These are phyloP conservation scores for Colletotrichum liaoningense DNA, from an alignment of 2,329 filamentous ascomycete genomes.

Conservation along the genomic window DNA sequence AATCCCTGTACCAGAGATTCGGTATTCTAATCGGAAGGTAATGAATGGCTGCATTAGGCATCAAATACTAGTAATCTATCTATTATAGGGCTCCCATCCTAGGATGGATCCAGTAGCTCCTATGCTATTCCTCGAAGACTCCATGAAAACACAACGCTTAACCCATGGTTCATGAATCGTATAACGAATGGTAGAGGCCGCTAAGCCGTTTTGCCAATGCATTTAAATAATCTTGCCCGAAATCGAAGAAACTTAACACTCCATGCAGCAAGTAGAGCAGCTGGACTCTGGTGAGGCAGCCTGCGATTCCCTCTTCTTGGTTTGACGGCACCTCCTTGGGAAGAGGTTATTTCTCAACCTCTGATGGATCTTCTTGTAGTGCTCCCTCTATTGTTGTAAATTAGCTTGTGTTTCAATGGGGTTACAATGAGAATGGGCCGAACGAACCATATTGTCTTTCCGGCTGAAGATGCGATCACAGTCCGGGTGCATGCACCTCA, in stretches of 20 bases:
- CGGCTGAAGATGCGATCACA: constrained; percentile 29
- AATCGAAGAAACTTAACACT: neutral
- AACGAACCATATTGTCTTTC: constrained; percentile 30
- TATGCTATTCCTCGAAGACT: neutral
- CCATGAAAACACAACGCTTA: neutral
- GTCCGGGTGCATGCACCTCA: constrained; percentile 23
- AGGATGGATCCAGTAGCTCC: neutral
- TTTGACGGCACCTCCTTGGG: constrained; percentile 9
- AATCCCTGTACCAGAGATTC: no score
- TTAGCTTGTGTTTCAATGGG: neutral
- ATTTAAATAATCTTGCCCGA: neutral
- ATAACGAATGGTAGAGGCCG: neutral
- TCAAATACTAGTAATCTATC: neutral
- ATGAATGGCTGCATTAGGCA: neutral
- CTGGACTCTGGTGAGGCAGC: neutral
- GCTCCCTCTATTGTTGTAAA: neutral
- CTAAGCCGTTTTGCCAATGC: neutral
- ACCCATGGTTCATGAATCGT: neutral
- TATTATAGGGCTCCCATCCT: neutral
- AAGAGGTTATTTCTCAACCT: constrained; percentile 21
- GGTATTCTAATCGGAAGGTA: neutral
- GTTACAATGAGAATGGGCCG: no score
- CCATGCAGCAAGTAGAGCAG: neutral
- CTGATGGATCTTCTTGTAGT: constrained; percentile 33
- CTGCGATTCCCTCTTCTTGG: neutral